A percentile compares a stretch with the other conserved stretches of the same genome.
phyloP scores from a whole-genome alignment of 257 asterid genomes.

The Scutellaria baicalensis region DNA sequence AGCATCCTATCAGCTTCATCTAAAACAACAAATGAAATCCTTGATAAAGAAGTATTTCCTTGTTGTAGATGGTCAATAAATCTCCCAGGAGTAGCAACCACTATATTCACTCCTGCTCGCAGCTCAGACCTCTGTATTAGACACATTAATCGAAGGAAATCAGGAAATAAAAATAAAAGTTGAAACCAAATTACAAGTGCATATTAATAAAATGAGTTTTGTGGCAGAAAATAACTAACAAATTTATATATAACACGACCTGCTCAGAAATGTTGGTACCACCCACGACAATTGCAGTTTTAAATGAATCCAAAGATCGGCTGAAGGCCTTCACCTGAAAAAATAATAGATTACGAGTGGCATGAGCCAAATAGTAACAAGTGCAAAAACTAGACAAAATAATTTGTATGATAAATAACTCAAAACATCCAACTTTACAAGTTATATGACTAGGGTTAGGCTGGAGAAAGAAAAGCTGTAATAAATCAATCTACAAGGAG shows the following conservation, averaged over 20 bases:
- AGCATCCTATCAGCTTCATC: conserved; percentile 98
- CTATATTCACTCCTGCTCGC: conserved; percentile 74
- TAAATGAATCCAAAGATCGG: conserved; percentile 63
- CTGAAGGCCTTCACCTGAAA: conserved; percentile 89
- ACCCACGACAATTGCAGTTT: conserved; percentile 82
- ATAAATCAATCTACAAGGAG: background rate
- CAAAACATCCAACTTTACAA: conserved; percentile 10
- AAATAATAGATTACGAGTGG: conserved; percentile 12
- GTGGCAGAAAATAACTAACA: background rate
- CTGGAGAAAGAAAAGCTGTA: background rate
- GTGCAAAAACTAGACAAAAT: conserved; percentile 2
- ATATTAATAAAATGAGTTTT: background rate
- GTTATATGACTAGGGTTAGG: background rate
- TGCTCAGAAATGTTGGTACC: conserved; percentile 86
- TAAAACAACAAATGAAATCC: conserved; percentile 65
- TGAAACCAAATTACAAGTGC: background rate
- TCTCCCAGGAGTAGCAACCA: conserved; percentile 96
- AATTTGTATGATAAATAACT: background rate
- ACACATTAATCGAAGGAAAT: conserved; percentile 29
- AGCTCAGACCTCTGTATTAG: conserved; percentile 72
- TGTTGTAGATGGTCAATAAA: conserved; percentile 83
- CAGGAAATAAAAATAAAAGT: background rate
- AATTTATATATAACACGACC: conserved; percentile 29
- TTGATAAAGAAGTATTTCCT: conserved; percentile 66
- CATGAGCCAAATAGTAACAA: background rate